phyloP scores from a whole-genome alignment of 108 stramenopile species.

The Seminavis robusta region DNA sequence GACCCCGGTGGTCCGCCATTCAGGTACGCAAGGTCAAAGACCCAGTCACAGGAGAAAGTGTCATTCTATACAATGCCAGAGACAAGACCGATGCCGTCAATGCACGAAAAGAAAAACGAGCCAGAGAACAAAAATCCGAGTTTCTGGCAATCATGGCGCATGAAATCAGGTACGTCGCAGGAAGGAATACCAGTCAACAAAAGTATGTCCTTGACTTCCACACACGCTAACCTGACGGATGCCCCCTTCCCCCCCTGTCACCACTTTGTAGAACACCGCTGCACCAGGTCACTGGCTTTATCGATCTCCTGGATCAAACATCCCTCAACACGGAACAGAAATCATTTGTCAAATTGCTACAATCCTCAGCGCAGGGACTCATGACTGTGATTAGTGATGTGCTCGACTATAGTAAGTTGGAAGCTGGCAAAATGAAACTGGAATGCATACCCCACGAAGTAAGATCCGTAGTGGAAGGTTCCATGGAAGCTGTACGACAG shows the following conservation, averaged over 20 bases:
- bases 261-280: constrained; percentile 41
- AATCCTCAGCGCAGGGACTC: constrained; percentile 25
- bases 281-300: constrained; percentile 63
- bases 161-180: constrained; percentile 33
- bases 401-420: constrained; percentile 45
- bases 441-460: constrained; percentile 41
- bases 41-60: constrained; percentile 26
- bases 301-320: constrained; percentile 44
- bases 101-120: constrained; percentile 25
- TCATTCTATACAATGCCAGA: constrained; percentile 27
- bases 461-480: constrained; percentile 27
- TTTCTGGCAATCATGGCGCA: constrained; percentile 51
- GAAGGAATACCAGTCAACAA: no score
- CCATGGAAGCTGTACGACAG: constrained; percentile 18
- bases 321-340: constrained; percentile 30
- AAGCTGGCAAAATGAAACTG: constrained; percentile 51
- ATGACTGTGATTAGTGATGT: constrained; percentile 51
- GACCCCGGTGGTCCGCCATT: constrained; percentile 27
- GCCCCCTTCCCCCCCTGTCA: constrained; percentile 6
- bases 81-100: constrained; percentile 27
- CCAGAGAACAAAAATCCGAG: constrained; percentile 11
- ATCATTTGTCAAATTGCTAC: constrained; percentile 26
- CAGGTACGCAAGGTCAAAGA: constrained; percentile 30
- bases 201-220: no score
- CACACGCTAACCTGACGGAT: neutral